Evolutionary conservation across 139 green algal genomes (phyloP), one percentile per base, ranked within the genome.

Genomic region (Penium margaritaceum): DNA sequence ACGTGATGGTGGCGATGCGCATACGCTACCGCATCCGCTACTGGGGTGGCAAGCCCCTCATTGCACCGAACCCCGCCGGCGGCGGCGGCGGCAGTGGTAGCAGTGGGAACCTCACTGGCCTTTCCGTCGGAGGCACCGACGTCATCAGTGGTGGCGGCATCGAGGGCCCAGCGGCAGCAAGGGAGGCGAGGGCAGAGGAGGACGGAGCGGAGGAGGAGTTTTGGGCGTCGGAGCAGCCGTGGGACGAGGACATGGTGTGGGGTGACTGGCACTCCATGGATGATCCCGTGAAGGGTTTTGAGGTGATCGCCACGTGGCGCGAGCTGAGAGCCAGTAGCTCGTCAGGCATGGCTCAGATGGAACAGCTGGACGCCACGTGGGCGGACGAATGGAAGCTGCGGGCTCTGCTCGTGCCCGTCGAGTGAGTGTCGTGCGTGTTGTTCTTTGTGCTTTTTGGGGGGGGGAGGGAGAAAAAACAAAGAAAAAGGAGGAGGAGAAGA

Each of bases 241-340:
- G 63, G 63, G 63, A 71, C 47, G 63, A 71, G 63, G 33, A 19
- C 35, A 62, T 51, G 39, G 39, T 33, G 44, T 71, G 63, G 63
- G 35, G 63, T 5, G 63, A 54, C 32, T 71, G 63, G 63, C 63
- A 71, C 32, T 66, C 63, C 5, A 41, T 71, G 63, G 63, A 71
- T 14, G 63, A 71, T 66, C 63, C 63, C 14, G 47, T 71, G 29
- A 71, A 62, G 47, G 63, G 63, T n/a, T 71, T 55, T 30, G 55
- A 67, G 37, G 21, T 77, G 21, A 36, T 55, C 30, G 70, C 60
- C 70, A 77, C 60, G 15, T 77, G 70, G 70, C 21, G 38, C 17
- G 24, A 70, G 19, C 39, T 77, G 15, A 19, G 19, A n/a, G 70
- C 70, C 2, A 55, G 36, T 12, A 77, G 70, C 57, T 41, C 35